A percentile compares a stretch with the other conserved stretches of the same genome.
Conservation (phyloP, 225 moss, liverwort and hornwort genomes). For the Climacium dendroides region DNA sequence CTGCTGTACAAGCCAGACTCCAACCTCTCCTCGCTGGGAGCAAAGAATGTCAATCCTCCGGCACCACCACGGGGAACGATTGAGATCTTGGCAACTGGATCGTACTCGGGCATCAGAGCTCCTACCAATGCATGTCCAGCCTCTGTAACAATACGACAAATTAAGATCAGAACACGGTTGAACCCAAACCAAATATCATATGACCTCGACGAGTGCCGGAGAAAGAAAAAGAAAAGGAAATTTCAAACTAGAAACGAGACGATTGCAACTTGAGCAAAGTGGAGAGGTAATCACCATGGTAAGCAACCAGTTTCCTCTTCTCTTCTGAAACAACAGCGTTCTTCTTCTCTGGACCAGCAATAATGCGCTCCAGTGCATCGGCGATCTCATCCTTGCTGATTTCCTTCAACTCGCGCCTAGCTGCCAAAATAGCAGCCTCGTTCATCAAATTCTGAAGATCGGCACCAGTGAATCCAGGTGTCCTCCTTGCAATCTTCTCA, state of each 20-base stretch:
- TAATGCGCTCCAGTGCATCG: constrained; percentile 2
- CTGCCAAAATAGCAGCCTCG: constrained; percentile 5
- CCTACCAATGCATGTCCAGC: constrained; percentile 13
- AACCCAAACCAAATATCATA: not conserved
- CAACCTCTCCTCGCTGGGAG: constrained; percentile 5
- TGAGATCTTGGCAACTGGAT: constrained; percentile 6
- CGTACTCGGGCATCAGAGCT: constrained; percentile 10
- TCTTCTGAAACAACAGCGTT: constrained; percentile 8
- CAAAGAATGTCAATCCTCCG: constrained; percentile 11
- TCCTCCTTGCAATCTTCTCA: constrained; percentile 2
- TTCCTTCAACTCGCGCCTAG: constrained; percentile 4
- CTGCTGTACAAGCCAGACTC: constrained; percentile 10
- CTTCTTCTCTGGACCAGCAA: constrained; percentile 11
- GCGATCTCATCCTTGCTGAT: constrained; percentile 14
- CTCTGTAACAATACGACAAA: not conserved
- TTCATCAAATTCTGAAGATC: constrained; percentile 16
- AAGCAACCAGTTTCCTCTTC: constrained; percentile 10
- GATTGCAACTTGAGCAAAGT: not conserved
- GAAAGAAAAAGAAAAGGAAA: not conserved
- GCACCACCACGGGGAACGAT: constrained; percentile 10
- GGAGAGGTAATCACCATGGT: not conserved
- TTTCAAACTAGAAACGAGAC: too few species aligned
- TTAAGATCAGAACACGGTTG: not conserved
- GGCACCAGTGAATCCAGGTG: constrained; percentile 5
- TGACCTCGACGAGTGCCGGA: not conserved